These are phyloP conservation scores for Vigna mungo DNA, from an alignment of 306 rosid genomes.

Conservation along the genomic window DNA sequence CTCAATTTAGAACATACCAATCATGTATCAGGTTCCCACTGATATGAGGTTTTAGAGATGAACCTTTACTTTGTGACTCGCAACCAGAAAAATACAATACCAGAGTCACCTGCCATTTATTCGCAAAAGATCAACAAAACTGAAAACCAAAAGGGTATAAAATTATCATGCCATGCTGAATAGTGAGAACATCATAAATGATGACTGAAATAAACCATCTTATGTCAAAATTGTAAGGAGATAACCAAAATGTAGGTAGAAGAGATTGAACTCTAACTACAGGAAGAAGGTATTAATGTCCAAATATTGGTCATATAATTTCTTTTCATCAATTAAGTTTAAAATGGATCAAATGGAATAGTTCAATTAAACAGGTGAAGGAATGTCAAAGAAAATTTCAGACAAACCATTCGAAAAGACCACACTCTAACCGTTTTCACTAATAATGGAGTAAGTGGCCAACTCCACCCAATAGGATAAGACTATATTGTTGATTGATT, in stretches of 20 bases:
- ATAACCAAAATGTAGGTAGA: background rate
- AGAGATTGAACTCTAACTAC: constrained; percentile 11
- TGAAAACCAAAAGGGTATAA: constrained; percentile 19
- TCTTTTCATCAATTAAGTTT: background rate
- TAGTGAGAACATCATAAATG: constrained; percentile 5
- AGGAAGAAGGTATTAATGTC: constrained; percentile 5
- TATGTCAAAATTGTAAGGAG: constrained; percentile 1
- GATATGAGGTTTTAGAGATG: constrained; percentile 83
- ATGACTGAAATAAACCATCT: constrained; percentile 17
- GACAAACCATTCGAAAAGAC: background rate
- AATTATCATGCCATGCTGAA: constrained; percentile 4
- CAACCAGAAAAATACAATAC: constrained; percentile 70
- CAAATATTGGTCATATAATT: background rate
- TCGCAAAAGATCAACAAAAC: constrained; percentile 39
- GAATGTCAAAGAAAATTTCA: background rate
- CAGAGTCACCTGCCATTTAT: constrained; percentile 67
- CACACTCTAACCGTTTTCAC: background rate
- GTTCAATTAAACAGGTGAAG: constrained; percentile 13
- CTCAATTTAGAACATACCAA: constrained; percentile 65
- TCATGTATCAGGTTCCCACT: constrained; percentile 76
- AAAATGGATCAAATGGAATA: constrained; percentile 25
- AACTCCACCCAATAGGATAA: background rate
- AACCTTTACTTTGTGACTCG: constrained; percentile 68
- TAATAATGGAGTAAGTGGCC: background rate
- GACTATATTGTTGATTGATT: background rate